Conservation (phyloP, 371 early-diverging fungal genomes). For the Globomyces sp. region DNA sequence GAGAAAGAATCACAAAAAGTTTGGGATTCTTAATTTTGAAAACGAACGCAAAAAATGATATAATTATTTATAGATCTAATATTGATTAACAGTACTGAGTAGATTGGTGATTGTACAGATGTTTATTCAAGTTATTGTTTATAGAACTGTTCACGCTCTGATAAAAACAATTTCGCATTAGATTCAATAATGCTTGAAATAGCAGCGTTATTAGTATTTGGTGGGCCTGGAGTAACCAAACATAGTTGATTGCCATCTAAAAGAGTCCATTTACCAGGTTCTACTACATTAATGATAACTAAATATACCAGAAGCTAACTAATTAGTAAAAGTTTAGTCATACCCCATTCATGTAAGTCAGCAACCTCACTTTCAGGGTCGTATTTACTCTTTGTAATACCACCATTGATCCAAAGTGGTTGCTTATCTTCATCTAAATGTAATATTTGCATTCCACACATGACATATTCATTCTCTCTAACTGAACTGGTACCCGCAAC, state of each 20-base stretch:
- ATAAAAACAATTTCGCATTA: constrained; percentile 11
- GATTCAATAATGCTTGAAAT: background rate
- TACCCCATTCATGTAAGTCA: background rate
- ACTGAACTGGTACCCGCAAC: background rate
- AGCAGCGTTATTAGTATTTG: background rate
- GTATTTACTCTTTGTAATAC: constrained; percentile 31
- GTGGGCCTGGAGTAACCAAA: background rate
- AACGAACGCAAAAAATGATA: background rate
- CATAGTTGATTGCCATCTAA: background rate
- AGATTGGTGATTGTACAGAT: background rate
- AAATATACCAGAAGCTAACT: too few relatives aligned
- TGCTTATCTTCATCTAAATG: constrained; percentile 29
- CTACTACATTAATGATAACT: background rate
- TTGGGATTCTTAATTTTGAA: background rate
- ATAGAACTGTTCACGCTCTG: constrained; percentile 6
- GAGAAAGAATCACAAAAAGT: constrained; percentile 4
- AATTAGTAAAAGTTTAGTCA: too few relatives aligned
- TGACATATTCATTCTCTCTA: constrained; percentile 10
- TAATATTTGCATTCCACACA: constrained; percentile 20
- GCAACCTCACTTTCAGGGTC: background rate
- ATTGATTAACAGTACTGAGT: background rate
- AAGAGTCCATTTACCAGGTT: constrained; percentile 8
- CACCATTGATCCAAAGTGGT: constrained; percentile 46
- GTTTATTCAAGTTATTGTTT: background rate
- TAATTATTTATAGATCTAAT: too few relatives aligned